These are phyloP conservation scores for Chernovozyma aurita DNA, from an alignment of 1,139 yeast genomes.

Conservation along the genomic window DNA sequence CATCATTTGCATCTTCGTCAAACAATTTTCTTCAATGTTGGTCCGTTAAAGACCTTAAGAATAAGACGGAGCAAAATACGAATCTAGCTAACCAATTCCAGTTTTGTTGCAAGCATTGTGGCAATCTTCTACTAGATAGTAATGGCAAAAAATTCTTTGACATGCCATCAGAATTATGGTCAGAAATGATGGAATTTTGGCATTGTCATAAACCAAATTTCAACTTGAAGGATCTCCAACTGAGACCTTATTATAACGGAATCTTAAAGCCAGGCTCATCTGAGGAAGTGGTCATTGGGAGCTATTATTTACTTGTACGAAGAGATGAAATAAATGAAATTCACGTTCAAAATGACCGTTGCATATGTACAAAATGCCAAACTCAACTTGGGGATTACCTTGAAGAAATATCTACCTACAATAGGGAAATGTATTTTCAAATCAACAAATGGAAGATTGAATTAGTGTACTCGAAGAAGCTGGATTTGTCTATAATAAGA, in stretches of 20 bases:
- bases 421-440: conserved; percentile 23
- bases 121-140: conserved; percentile 23
- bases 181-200: conserved; percentile 96
- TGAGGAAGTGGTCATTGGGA: conserved; percentile 50
- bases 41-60: conserved; percentile 37
- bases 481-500: neutral
- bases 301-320: conserved; percentile 49
- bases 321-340: conserved; percentile 9
- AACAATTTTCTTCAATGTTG: conserved; percentile 20
- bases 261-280: conserved; percentile 41
- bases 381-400: conserved; percentile 29
- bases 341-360: conserved; percentile 5
- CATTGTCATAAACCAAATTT: conserved; percentile 88
- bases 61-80: conserved; percentile 24
- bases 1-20: conserved; percentile 5
- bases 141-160: conserved; percentile 37
- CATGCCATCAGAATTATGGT: conserved; percentile 92
- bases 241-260: conserved; percentile 21
- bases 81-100: conserved; percentile 22
- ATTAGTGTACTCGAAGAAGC: conserved; percentile 18
- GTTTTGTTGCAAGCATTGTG: conserved; percentile 35
- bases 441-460: conserved; percentile 60
- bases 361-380: conserved; percentile 29
- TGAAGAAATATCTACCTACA: conserved; percentile 10
- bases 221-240: conserved; percentile 9